These are phyloP conservation scores for Aphanomyces invadans DNA, from an alignment of 352 stramenopile species.

Conservation along the genomic window DNA sequence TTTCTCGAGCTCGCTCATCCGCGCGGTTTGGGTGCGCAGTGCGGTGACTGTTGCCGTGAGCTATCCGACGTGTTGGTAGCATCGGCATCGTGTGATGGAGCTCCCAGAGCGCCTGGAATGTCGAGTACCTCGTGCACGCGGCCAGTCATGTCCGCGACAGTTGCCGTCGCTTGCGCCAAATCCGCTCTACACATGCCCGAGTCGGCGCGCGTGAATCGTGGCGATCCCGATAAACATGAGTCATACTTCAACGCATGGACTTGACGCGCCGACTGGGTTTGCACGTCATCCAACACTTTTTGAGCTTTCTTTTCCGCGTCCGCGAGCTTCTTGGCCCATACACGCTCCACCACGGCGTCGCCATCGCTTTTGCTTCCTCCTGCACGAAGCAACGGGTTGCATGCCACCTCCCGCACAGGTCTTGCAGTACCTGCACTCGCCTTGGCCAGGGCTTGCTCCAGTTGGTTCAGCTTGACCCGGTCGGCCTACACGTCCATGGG, in stretches of 20 bases:
- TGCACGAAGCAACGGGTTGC: not conserved
- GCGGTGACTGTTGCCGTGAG: slow-evolving; percentile 42
- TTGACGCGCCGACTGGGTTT: slow-evolving; percentile 48
- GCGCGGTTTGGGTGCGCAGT: slow-evolving; percentile 40
- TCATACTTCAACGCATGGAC: slow-evolving; percentile 33
- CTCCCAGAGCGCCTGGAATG: not conserved
- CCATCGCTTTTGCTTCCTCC: slow-evolving; percentile 13
- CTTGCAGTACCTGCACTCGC: slow-evolving; percentile 24
- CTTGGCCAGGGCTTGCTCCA: slow-evolving; percentile 54
- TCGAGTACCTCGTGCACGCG: slow-evolving; percentile 35
- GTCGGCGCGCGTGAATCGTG: no score
- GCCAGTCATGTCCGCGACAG: slow-evolving; percentile 38
- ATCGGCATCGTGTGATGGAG: no score
- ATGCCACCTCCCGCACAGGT: not conserved
- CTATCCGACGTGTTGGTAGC: no score
- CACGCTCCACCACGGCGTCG: slow-evolving; percentile 24
- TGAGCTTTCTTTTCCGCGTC: slow-evolving; percentile 79
- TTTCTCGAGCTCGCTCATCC: slow-evolving; percentile 52
- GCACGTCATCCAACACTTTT: slow-evolving; percentile 52
- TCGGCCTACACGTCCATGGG: slow-evolving; percentile 40
- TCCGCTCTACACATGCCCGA: not conserved
- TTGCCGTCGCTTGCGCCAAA: slow-evolving; percentile 29
- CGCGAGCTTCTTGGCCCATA: slow-evolving; percentile 49
- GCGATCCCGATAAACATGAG: not conserved
- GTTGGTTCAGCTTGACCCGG: slow-evolving; percentile 64